These are phyloP conservation scores for Pulveroboletus ravenelii DNA, from an alignment of 768 basidiomycete genomes.

Conservation along the genomic window DNA sequence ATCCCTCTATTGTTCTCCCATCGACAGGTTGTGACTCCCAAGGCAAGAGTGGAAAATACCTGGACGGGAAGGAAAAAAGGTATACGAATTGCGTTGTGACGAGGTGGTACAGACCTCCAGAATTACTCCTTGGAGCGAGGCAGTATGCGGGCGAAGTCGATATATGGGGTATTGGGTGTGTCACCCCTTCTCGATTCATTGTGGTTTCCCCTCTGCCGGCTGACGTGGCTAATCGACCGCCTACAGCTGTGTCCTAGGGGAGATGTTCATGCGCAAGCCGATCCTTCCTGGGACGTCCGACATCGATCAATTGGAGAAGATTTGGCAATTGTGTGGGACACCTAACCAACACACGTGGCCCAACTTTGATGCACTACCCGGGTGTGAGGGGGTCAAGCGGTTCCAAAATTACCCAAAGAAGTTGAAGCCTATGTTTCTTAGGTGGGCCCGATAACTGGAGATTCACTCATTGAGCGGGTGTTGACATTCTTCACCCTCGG, in stretches of 20 bases:
- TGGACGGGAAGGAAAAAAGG: constrained; percentile 53
- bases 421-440: constrained; percentile 54
- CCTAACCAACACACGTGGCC: constrained; percentile 83
- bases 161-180: constrained; percentile 95
- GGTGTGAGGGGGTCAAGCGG: constrained; percentile 73
- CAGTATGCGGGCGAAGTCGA: constrained; percentile 94
- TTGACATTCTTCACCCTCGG: constrained; percentile 3
- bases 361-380: constrained; percentile 67
- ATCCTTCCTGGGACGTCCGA: constrained; percentile 87
- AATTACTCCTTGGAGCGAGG: constrained; percentile 82
- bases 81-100: constrained; percentile 97
- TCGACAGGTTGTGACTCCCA: constrained; percentile 16
- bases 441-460: constrained; percentile 38
- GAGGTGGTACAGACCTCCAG: constrained; percentile 91
- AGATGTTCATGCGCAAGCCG: constrained; percentile 87
- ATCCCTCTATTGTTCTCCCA: constrained; percentile 42
- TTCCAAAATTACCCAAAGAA: constrained; percentile 52
- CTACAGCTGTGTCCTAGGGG: constrained; percentile 85
- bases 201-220: not conserved
- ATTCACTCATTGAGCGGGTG: not conserved
- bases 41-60: constrained; percentile 28
- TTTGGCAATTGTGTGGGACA: constrained; percentile 85
- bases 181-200: constrained; percentile 6
- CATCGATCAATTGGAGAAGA: constrained; percentile 86
- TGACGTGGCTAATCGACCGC: constrained; percentile 1